Percentiles rank a stretch among this genome's conserved stretches.
These are phyloP conservation scores for Quercus lobata DNA, from an alignment of 331 rosid species.

Conservation along the genomic window DNA sequence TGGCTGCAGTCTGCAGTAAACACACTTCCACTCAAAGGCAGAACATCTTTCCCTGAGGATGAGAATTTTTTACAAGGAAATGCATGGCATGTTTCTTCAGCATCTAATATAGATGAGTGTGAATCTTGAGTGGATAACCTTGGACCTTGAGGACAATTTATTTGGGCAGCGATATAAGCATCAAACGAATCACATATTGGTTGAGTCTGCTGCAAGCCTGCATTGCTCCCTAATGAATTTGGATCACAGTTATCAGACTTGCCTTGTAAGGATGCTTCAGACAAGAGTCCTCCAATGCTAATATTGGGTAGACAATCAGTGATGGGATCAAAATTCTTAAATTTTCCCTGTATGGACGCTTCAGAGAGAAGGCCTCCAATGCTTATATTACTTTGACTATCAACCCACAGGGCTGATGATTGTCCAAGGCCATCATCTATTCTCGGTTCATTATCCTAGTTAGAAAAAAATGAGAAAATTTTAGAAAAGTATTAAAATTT, in stretches of 20 bases:
- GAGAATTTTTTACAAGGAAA: conserved; percentile 57
- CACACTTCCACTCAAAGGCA: conserved; percentile 29
- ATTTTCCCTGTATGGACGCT: conserved; percentile 37
- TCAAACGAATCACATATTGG: conserved; percentile 54
- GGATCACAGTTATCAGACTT: conserved; percentile 19
- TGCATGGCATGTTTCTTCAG: conserved; percentile 84
- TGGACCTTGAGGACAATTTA: conserved; percentile 32
- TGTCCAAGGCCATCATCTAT: conserved; percentile 31
- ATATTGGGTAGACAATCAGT: conserved; percentile 26
- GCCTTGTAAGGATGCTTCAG: conserved; percentile 57
- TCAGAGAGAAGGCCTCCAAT: conserved; percentile 47
- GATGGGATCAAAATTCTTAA: conserved; percentile 18
- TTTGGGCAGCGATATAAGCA: conserved; percentile 43
- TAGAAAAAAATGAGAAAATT: conserved; percentile 19
- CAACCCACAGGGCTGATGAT: conserved; percentile 34
- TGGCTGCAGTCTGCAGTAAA: conserved; percentile 31
- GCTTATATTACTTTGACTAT: conserved; percentile 38
- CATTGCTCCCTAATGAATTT: conserved; percentile 27
- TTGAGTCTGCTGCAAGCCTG: conserved; percentile 40
- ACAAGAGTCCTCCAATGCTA: conserved; percentile 54
- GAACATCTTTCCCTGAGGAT: conserved; percentile 34
- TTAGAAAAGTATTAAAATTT: conserved; percentile 13
- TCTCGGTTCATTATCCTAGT: conserved; percentile 46
- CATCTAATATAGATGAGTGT: conserved; percentile 73
- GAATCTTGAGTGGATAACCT: conserved; percentile 34